Conservation (phyloP, 371 early-diverging fungal species). For the Mortierella sp. region DNA sequence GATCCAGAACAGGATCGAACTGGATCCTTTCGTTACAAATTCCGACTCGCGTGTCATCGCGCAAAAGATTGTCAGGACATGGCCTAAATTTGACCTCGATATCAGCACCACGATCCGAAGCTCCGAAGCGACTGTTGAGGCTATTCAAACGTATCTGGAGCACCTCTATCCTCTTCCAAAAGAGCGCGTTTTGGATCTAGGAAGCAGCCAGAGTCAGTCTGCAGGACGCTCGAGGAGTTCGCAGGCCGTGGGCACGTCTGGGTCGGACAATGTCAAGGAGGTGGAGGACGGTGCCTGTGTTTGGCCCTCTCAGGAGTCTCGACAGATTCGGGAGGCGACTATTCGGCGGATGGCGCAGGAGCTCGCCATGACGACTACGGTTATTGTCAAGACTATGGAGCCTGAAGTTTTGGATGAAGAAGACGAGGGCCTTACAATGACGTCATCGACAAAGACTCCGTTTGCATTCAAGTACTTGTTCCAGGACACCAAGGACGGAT, state of each 20-base stretch:
- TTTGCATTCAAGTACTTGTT: slow-evolving; percentile 2
- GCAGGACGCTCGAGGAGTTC: too few species aligned
- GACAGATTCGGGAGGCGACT: slow-evolving; percentile 18
- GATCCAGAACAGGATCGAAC: slow-evolving; percentile 20
- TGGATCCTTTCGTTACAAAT: slow-evolving; percentile 14
- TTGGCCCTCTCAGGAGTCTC: slow-evolving; percentile 35
- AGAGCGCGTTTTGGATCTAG: neutral
- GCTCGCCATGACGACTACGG: slow-evolving; percentile 15
- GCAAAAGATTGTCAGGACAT: slow-evolving; percentile 12
- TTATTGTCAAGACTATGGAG: slow-evolving; percentile 20
- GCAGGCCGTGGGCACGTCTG: neutral
- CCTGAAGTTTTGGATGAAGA: neutral
- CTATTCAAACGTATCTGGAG: slow-evolving; percentile 12
- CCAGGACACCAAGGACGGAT: neutral
- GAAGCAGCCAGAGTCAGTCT: neutral
- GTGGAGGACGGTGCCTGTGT: neutral
- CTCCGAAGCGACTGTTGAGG: slow-evolving; percentile 3
- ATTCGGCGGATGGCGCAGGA: slow-evolving; percentile 42
- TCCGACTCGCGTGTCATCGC: neutral
- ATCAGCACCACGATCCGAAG: slow-evolving; percentile 16
- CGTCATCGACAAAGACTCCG: neutral
- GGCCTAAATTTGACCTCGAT: slow-evolving; percentile 5
- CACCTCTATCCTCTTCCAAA: slow-evolving; percentile 32
- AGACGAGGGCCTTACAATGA: neutral
- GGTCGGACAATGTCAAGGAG: neutral